These are phyloP conservation scores for Colletotrichum higginsianum DNA, from an alignment of 2,329 filamentous ascomycete species.

Conservation along the genomic window DNA sequence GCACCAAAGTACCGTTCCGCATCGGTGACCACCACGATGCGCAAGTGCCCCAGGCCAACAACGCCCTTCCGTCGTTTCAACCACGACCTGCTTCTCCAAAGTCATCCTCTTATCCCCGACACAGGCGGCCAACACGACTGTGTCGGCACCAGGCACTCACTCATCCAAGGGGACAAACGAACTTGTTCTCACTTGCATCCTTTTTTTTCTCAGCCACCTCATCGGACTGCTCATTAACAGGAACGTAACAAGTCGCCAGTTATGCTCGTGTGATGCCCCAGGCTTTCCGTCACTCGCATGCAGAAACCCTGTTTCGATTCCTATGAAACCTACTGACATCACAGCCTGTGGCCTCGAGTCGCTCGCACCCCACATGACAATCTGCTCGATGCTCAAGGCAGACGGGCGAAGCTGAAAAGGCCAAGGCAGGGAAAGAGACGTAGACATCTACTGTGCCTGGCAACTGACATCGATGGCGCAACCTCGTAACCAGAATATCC, in stretches of 20 bases:
- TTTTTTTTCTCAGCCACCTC: background rate
- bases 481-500: constrained; percentile 31
- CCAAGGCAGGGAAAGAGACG: constrained; percentile 36
- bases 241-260: background rate
- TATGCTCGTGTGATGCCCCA: constrained; percentile 16
- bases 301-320: constrained; percentile 24
- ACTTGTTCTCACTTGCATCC: background rate
- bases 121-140: constrained; percentile 10
- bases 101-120: constrained; percentile 8
- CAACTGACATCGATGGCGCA: constrained; percentile 35
- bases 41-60: constrained; percentile 29
- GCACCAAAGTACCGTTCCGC: constrained; percentile 31
- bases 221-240: constrained; percentile 22
- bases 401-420: constrained; percentile 9
- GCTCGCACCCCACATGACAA: constrained; percentile 19
- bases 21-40: constrained; percentile 27
- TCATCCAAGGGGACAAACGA: background rate
- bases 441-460: constrained; percentile 24
- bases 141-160: constrained; percentile 16
- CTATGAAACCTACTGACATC: constrained; percentile 39
- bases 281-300: background rate
- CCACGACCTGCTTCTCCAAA: constrained; percentile 9
- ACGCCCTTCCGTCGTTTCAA: constrained; percentile 4
- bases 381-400: background rate
- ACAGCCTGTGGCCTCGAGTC: constrained; percentile 34